A percentile compares a stretch with the other conserved stretches of the same genome.
These are phyloP conservation scores for Phallus indusiatus DNA, from an alignment of 768 basidiomycete species.

Conservation along the genomic window DNA sequence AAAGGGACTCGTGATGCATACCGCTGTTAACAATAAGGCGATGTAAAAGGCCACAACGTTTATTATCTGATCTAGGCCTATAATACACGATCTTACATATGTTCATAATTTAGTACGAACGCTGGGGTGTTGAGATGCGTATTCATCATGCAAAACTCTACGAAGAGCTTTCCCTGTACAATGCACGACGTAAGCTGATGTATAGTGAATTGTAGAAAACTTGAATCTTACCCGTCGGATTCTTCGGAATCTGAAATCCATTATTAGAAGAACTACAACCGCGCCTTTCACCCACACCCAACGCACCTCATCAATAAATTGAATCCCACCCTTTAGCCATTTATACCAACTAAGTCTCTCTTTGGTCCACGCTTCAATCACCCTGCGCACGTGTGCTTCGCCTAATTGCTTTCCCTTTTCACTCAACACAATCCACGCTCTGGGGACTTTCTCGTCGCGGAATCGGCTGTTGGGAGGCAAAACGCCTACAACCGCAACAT, in stretches of 20 bases:
- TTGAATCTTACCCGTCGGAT: background rate
- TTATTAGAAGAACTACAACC: background rate
- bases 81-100: too few relatives aligned
- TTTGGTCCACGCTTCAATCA: constrained; percentile 52
- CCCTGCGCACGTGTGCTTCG: constrained; percentile 26
- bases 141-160: constrained; percentile 45
- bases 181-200: too few relatives aligned
- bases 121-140: background rate
- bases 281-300: background rate
- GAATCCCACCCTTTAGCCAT: constrained; percentile 68
- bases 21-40: too few relatives aligned
- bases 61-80: too few relatives aligned
- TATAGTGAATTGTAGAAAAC: too few relatives aligned
- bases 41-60: too few relatives aligned
- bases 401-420: constrained; percentile 42
- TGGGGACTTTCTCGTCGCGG: constrained; percentile 62
- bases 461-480: constrained; percentile 49
- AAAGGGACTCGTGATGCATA: too few relatives aligned
- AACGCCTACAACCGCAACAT: constrained; percentile 70
- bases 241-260: constrained; percentile 1
- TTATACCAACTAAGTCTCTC: constrained; percentile 64
- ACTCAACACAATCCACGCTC: constrained; percentile 72
- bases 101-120: too few relatives aligned
- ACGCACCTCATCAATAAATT: constrained; percentile 49
- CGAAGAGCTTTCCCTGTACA: constrained; percentile 52